Base-by-base conservation (phyloP, 1,284 basidiomycete species). In the Cryptococcus floricola region DNA sequence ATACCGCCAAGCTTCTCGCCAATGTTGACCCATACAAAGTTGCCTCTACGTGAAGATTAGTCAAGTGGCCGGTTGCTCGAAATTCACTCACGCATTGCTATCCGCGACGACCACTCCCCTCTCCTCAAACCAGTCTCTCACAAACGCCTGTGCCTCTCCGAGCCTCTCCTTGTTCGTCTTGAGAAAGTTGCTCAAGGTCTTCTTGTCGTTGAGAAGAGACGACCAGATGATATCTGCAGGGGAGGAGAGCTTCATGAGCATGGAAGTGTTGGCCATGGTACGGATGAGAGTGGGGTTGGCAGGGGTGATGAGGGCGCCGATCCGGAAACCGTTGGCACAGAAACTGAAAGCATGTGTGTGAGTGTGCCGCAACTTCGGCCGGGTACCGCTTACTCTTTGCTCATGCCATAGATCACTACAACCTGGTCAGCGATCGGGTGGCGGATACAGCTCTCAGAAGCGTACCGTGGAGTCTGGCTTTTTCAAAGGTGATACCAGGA, bases 241-340 rank as follows among this genome's bases (percentile, higher is more conserved):
- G 2, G 66, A 69, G 5, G 69, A 70, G 49, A 77, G 67, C 59
- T 76, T 76, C 71, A 75, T 74, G 28, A 75, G 62, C 67, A 75
- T 70, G 9, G 65, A 66, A 2, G 72, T 71, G 50, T 69, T 69
- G 13, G 74, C 72, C 67, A 76, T 73, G 1, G 75, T 67, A 25
- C 75, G 66, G 19, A 78, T 66, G 9, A 78, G 62, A 7, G 73
- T 63, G 2, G 74, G 74, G 65, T 80, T 79, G 52, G 73, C 63
- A 53, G 77, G 78, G 9, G 74, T 74, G 44, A 79, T 68, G 5
- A 79, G 64, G 6, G 72, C 65, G 14, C 78, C 79, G 31, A 78
- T 62, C 1, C 77, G 70, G n/a, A 77, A 64, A 2, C 79, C 79
- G 61, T 80, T 80, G 31, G 74, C 67, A 57, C 78, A 79, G 56